phyloP scores from a whole-genome alignment of 805 yeast genomes.

The Candida boidinii region DNA sequence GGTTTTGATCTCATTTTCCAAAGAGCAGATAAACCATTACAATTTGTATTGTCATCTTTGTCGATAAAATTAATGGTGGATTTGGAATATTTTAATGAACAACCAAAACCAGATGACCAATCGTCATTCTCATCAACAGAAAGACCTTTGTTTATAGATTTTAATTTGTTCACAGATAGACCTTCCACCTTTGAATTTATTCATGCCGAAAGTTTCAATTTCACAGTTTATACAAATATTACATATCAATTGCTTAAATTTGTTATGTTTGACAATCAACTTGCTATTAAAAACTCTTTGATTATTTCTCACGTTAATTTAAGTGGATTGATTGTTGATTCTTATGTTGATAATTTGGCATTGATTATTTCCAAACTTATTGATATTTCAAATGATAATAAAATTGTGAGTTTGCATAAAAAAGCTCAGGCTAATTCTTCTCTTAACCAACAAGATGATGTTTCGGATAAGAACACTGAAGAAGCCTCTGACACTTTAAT shows the following conservation, averaged over 20 bases:
- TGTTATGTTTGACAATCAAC: constrained; percentile 8
- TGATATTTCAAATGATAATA: constrained; percentile 1
- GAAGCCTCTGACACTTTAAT: too few species aligned
- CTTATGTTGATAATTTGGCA: constrained; percentile 31
- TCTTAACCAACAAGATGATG: neutral
- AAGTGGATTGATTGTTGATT: constrained; percentile 36
- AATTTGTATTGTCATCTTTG: constrained; percentile 28
- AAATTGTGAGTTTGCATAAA: neutral
- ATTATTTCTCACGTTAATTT: constrained; percentile 29
- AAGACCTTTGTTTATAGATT: too few species aligned
- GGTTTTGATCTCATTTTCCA: constrained; percentile 37
- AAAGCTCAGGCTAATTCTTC: neutral
- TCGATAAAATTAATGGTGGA: constrained; percentile 23
- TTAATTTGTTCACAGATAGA: too few species aligned
- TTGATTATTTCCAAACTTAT: constrained; percentile 15
- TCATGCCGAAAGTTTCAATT: too few species aligned
- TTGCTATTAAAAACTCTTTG: constrained; percentile 22
- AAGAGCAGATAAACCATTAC: constrained; percentile 33
- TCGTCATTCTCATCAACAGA: too few species aligned
- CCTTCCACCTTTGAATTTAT: too few species aligned
- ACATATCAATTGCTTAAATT: too few species aligned
- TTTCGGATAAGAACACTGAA: too few species aligned
- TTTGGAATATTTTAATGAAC: constrained; percentile 9
- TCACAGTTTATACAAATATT: too few species aligned
- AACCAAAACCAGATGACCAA: too few species aligned